These are phyloP conservation scores for Chimonanthus praecox DNA, from an alignment of 164 flowering plant species.

Conservation along the genomic window DNA sequence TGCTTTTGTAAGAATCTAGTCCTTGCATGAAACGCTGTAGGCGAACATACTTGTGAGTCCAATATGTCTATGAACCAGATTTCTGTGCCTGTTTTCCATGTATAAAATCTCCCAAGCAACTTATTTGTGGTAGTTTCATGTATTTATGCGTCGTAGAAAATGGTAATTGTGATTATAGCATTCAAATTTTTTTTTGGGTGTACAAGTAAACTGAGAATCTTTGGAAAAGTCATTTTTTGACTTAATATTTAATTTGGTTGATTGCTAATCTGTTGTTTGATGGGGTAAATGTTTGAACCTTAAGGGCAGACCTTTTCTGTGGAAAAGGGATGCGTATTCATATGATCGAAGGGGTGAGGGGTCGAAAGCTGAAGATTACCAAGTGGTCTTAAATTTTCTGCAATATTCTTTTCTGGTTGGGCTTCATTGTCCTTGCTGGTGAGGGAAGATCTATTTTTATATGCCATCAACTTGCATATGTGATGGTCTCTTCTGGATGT, in stretches of 20 bases:
- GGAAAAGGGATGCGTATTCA: background rate
- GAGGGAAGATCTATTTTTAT: background rate
- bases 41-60: background rate
- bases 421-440: background rate
- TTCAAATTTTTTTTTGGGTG: background rate
- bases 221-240: background rate
- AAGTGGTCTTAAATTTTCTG: background rate
- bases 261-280: background rate
- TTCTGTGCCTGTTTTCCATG: background rate
- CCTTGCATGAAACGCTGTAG: background rate
- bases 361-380: no score
- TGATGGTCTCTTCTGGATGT: background rate
- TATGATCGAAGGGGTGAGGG: background rate
- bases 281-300: background rate
- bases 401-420: background rate
- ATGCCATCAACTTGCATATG: background rate
- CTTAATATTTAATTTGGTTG: background rate
- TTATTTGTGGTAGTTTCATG: background rate
- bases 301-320: background rate
- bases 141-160: background rate
- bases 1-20: background rate
- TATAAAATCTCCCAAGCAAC: background rate
- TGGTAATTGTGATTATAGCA: background rate
- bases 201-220: background rate
- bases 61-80: background rate